Base-by-base conservation (phyloP, 495 filamentous ascomycete genomes). In the Ascodesmis nigricans region DNA sequence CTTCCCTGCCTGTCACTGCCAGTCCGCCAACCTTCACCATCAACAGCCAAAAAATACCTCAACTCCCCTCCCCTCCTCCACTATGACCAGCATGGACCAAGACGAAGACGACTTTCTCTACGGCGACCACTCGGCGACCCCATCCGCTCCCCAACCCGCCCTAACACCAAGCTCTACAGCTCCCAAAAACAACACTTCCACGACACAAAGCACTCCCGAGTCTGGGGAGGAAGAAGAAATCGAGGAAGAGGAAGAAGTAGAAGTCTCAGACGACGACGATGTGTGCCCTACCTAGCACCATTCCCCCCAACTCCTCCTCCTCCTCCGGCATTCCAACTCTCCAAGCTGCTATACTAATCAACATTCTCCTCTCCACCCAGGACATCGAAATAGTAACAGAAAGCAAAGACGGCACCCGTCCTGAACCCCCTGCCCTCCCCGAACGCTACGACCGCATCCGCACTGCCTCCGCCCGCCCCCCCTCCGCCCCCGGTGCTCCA, bases 331-430 rank as follows among this genome's bases (percentile, higher is more conserved):
- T n/a, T n/a, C n/a, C n/a, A n/a, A n/a, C n/a, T n/a, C n/a, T n/a
- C n/a, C n/a, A n/a, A n/a, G n/a, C n/a, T n/a, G n/a, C n/a, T n/a
- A n/a, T n/a, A n/a, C 26, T 32, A 7, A 15, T 40, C 26, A 36
- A 28, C 17, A 22, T 13, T 5, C 18, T 14, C 17, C 11, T 25
- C 10, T 11, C n/a, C 11, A 31, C 52, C 44, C 53, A 92, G 68
- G 87, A 95, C 40, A 76, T 97, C 45, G 82, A 95, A 46, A 90
- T 97, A 46, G 90, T 93, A 44, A 82, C 78, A 39, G 87, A 83
- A 45, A 58, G 66, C 21, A 78, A 87, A 55, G 79, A 82, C 33
- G 74, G 74, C 39, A 58, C 69, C 7, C 74, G 74, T 38, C 62
- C 77, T 26, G 71, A 79, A 34, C 65, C 78, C 28, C 61, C 69